These are phyloP conservation scores for Galerina sulciceps DNA, from an alignment of 768 basidiomycete genomes.

Conservation along the genomic window DNA sequence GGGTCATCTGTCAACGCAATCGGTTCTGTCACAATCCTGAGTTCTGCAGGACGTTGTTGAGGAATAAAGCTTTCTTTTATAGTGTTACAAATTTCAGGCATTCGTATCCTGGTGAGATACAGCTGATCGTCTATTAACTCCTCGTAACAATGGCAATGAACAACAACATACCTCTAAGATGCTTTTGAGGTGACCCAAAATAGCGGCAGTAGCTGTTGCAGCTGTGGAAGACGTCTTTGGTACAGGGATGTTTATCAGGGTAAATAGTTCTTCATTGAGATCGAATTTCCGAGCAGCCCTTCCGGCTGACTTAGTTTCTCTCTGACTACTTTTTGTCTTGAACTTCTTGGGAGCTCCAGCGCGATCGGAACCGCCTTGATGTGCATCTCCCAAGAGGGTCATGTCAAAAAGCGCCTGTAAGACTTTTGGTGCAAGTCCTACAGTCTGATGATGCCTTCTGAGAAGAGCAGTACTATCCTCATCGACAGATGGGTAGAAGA, in stretches of 20 bases:
- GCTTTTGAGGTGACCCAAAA: constrained; percentile 19
- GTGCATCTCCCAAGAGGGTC: constrained; percentile 11
- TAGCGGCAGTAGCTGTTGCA: background rate
- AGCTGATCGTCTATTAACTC: constrained; percentile 10
- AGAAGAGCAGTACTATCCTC: background rate
- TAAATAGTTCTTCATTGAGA: background rate
- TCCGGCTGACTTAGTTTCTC: constrained; percentile 15
- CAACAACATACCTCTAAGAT: constrained; percentile 21
- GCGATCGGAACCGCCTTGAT: background rate
- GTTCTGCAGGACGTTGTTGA: background rate
- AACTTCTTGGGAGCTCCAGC: constrained; percentile 9
- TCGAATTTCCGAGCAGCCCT: constrained; percentile 3
- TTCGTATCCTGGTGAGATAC: constrained; percentile 12
- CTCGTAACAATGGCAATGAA: background rate
- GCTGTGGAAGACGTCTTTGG: background rate
- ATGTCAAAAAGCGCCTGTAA: constrained; percentile 21
- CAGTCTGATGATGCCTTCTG: constrained; percentile 18
- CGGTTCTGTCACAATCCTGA: background rate
- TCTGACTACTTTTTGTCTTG: constrained; percentile 20
- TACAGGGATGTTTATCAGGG: background rate
- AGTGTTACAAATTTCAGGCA: constrained; percentile 8
- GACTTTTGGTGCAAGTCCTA: constrained; percentile 26
- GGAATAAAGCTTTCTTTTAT: constrained; percentile 21
- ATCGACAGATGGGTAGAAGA: constrained; percentile 1
- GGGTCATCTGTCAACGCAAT: background rate